phyloP scores from a whole-genome alignment of 441 rosid genomes.

The Monsonia emarginata region DNA sequence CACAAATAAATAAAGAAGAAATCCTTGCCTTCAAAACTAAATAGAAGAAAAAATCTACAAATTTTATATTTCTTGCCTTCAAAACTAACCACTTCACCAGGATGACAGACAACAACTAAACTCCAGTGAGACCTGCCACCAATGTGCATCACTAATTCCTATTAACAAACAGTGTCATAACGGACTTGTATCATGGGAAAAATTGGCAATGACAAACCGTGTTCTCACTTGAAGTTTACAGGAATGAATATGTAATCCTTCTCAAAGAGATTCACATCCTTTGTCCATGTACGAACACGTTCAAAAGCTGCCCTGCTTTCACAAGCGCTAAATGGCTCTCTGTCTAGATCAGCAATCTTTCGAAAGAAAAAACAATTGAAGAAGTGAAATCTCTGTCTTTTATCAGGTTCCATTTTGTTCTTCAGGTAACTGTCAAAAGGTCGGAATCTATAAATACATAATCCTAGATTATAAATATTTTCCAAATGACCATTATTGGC shows the following conservation, averaged over 20 bases:
- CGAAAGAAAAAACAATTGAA: constrained; percentile 85
- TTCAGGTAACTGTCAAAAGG: constrained; percentile 49
- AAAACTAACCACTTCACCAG: constrained; percentile 45
- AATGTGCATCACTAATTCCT: constrained; percentile 21
- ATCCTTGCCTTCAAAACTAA: background rate
- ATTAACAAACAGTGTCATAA: constrained; percentile 11
- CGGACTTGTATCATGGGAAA: background rate
- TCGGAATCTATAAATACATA: constrained; percentile 11
- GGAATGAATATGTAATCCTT: constrained; percentile 88
- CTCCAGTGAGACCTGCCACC: constrained; percentile 76
- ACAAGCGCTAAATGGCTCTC: constrained; percentile 41
- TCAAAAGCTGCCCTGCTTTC: constrained; percentile 65
- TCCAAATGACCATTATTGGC: background rate
- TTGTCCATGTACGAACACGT: constrained; percentile 88
- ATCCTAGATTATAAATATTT: background rate
- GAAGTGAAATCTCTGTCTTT: constrained; percentile 57
- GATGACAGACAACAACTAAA: constrained; percentile 73
- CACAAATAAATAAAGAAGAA: background rate
- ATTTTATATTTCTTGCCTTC: constrained; percentile 39
- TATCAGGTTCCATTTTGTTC: constrained; percentile 42
- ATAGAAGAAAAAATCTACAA: background rate
- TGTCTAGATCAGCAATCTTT: constrained; percentile 79
- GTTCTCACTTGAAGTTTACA: constrained; percentile 65
- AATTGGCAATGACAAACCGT: background rate
- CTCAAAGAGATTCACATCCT: constrained; percentile 59